These are phyloP conservation scores for Primulina eburnea DNA, from an alignment of 257 asterid genomes.

Conservation along the genomic window DNA sequence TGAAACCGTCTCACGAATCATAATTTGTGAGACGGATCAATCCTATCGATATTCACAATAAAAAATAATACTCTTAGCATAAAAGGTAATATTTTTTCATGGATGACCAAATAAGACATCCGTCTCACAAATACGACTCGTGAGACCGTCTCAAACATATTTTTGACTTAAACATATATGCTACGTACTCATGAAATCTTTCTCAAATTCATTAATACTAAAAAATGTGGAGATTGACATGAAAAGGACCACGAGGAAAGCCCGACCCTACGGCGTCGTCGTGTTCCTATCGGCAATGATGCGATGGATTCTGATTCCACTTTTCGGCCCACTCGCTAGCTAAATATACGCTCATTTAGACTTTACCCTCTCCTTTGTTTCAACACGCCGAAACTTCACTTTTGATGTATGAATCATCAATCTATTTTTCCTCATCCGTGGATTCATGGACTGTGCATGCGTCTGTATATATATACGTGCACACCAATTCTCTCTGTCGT, in stretches of 20 bases:
- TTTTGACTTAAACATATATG: too few species aligned
- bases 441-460: slow-evolving; percentile 26
- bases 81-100: too few species aligned
- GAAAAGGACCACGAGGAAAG: background rate
- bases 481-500: slow-evolving; percentile 21
- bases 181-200: background rate
- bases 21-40: too few species aligned
- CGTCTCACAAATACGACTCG: too few species aligned
- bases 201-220: too few species aligned
- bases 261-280: background rate
- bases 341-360: background rate
- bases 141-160: too few species aligned
- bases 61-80: too few species aligned
- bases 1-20: too few species aligned
- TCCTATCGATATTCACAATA: too few species aligned
- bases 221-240: background rate
- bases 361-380: too few species aligned
- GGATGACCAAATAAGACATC: too few species aligned
- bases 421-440: background rate
- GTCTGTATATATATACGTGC: slow-evolving; percentile 10
- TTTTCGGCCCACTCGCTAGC: background rate
- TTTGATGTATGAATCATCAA: background rate
- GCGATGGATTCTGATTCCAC: background rate
- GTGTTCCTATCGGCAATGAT: background rate
- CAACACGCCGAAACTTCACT: background rate